phyloP scores from a whole-genome alignment of 2,329 filamentous ascomycete genomes.

The Zymoseptoria pseudotritici region DNA sequence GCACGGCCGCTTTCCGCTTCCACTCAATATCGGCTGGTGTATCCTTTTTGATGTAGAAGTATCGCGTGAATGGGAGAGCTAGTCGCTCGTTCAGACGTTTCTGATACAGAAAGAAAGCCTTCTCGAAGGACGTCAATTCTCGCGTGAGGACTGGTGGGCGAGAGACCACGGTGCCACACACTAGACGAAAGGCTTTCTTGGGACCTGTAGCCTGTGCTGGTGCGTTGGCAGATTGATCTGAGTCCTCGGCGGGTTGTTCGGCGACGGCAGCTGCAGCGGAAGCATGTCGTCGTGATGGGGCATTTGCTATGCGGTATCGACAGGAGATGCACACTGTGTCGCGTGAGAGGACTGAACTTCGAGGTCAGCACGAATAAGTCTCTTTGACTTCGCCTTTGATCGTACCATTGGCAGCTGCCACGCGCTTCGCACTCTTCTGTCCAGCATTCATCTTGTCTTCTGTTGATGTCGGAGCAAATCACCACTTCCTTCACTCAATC shows the following conservation, averaged over 20 bases:
- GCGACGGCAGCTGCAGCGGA: constrained; percentile 32
- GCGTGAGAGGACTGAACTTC: constrained; percentile 28
- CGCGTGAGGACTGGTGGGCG: constrained; percentile 82
- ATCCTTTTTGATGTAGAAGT: constrained; percentile 91
- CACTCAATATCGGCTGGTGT: constrained; percentile 81
- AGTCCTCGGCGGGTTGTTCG: constrained; percentile 16
- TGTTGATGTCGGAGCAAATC: neutral
- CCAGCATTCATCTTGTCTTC: constrained; percentile 36
- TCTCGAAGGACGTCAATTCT: constrained; percentile 78
- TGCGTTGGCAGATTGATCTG: constrained; percentile 28
- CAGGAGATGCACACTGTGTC: constrained; percentile 42
- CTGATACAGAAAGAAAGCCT: constrained; percentile 93
- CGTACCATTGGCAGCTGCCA: constrained; percentile 36
- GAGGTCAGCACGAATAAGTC: neutral
- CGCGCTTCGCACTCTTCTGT: constrained; percentile 38
- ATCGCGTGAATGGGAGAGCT: constrained; percentile 75
- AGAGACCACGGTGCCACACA: constrained; percentile 71
- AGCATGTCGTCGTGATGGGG: constrained; percentile 27
- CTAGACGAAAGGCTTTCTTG: constrained; percentile 37
- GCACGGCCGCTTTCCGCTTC: constrained; percentile 74
- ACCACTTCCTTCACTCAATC: constrained; percentile 15
- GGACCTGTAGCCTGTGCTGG: constrained; percentile 42
- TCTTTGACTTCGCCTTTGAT: neutral
- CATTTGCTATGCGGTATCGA: constrained; percentile 32
- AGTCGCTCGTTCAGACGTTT: constrained; percentile 92